Base-by-base conservation (phyloP, 2,329 filamentous ascomycete species). In the Pseudonectria foliicola region DNA sequence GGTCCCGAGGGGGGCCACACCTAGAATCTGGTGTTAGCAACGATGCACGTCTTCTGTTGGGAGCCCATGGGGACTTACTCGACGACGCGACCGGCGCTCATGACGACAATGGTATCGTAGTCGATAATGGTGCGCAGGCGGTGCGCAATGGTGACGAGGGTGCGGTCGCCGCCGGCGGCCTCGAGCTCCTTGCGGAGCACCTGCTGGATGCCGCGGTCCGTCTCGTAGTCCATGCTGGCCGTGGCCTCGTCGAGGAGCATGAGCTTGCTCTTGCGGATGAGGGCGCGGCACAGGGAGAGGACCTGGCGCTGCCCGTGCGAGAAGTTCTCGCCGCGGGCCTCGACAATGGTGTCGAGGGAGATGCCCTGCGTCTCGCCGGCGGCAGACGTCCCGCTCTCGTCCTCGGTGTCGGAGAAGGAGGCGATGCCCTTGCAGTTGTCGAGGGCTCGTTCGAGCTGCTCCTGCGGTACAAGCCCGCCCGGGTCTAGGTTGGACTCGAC, bases 401-500 rank as follows among this genome's bases (percentile, higher is more conserved):
- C 48, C 16, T 37, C 42, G 4, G 37, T 46, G 13, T 49, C 60
- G 13, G 63, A 63, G 48, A 73, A 71, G 14, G 66, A 71, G 3
- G 70, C 71, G 31, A 80, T 68, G 12, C 79, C 68, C 47, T 74
- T 70, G 44, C 81, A 82, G 29, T 78, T 73, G 21, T 73, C 66
- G 4, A 86, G 63, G 0, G 77, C 80, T 40, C 70, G 72, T 21
- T 70, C 64, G 0, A 85, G 65, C 25, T 70, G 65, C 2, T 60
- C 59, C 33, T 73, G 69, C 1, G 69, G 63, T 18, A 79, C 64
- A 24, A 71, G 64, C 24, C 71, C 67, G 26, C 79, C 77, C 0
- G 82, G 76, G 52, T 86, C 81, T 11, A 86, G 67, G 48, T 85
- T 75, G 11, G 66, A 68, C 30, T 60, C 56, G 10, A 75, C 64